Evolutionary conservation across 495 filamentous ascomycete genomes (phyloP), one percentile per base, ranked within the genome.

Genomic region (Aspergillus coremiiformis): DNA sequence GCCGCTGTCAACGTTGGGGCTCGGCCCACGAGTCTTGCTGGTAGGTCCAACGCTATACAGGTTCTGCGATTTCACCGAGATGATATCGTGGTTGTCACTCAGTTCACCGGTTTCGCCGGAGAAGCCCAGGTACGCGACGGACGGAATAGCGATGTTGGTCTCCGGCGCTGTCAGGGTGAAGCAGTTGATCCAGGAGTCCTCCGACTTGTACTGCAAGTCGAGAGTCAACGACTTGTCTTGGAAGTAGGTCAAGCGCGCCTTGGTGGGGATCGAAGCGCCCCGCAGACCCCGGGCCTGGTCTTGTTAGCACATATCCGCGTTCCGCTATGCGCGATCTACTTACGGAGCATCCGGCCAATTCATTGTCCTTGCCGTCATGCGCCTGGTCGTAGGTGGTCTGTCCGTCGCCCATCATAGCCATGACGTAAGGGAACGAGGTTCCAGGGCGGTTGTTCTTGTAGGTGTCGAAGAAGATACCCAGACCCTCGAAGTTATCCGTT

Each of bases 391-490:
- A 99, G 17, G 76, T 71, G 24, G 86, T 95, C 65, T 87, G 72
- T 26, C 93, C 90, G 67, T 99, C 93, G 44, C 85, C 93, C 63
- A 95, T 76, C 93, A 97, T 96, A 45, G 94, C 94, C 90, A 96
- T 95, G 59, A 99, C 86, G 61, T 96, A 97, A 33, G 94, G 94
- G 70, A 99, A 99, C 20, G 94, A 84, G 15, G 86, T 84, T 9
- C 94, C 94, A 8, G 94, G 94, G 15, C 94, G 83, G 75, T 95
- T 95, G 74, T 99, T 99, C 83, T 99, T 99, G 76, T 99, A 99
- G 42, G 94, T 99, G 66, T 99, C 94, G 73, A 99, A 84, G 78
- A 99, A 96, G 63, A 99, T 78, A 35, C 93, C 94, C 12, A 99
- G 79, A 11, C 94, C 94, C 62, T 97, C 93, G 59, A 97, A 99